These are phyloP conservation scores for Clonostachys solani DNA, from an alignment of 2,329 filamentous ascomycete species.

Conservation along the genomic window DNA sequence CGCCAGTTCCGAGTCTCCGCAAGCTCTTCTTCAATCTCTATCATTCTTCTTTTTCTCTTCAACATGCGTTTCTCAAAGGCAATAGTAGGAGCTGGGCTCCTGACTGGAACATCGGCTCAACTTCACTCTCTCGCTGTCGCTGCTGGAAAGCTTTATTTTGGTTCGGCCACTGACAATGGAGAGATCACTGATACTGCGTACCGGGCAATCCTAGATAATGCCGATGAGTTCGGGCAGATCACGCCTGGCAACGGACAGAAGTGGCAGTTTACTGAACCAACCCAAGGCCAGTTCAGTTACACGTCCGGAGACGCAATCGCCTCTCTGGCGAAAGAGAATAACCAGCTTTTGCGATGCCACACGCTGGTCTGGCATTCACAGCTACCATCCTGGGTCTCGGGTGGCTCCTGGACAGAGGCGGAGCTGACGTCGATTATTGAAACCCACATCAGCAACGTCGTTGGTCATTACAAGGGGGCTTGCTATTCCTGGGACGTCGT, in stretches of 20 bases:
- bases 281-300: conserved; percentile 52
- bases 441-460: conserved; percentile 56
- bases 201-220: conserved; percentile 46
- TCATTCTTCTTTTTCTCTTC: too few species aligned
- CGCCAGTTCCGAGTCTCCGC: too few species aligned
- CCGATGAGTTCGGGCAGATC: conserved; percentile 57
- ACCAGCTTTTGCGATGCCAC: conserved; percentile 58
- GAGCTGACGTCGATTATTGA: conserved; percentile 47
- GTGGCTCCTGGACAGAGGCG: conserved; percentile 46
- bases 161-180: conserved; percentile 58
- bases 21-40: too few species aligned
- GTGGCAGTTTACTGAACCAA: conserved; percentile 60
- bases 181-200: conserved; percentile 51
- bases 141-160: conserved; percentile 58
- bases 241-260: conserved; percentile 61
- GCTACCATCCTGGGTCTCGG: conserved; percentile 19
- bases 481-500: conserved; percentile 64
- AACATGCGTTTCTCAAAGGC: too few species aligned
- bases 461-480: conserved; percentile 52
- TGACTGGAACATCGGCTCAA: conserved; percentile 12
- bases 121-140: conserved; percentile 50
- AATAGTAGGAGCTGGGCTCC: not conserved
- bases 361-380: conserved; percentile 43
- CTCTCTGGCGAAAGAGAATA: conserved; percentile 39
- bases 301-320: conserved; percentile 49